Conservation (phyloP, 192 early-diverging fungal genomes). For the Entomortierella chlamydospora region DNA sequence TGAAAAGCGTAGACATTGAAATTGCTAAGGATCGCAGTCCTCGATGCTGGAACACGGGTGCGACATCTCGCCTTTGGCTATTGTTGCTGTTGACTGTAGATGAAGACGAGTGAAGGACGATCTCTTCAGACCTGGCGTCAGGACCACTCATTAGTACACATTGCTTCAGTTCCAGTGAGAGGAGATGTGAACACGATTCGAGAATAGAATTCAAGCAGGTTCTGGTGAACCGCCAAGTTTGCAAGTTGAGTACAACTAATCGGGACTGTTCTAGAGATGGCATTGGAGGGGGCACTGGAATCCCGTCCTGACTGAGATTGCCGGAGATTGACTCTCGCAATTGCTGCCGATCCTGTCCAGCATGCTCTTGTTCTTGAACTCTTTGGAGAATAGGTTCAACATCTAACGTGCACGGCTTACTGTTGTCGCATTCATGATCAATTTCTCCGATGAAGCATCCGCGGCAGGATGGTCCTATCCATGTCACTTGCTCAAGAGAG, state of each 20-base stretch:
- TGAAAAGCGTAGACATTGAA: slow-evolving; percentile 6
- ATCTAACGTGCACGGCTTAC: neutral
- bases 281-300: neutral
- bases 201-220: neutral
- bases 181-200: neutral
- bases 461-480: neutral
- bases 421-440: neutral
- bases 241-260: neutral
- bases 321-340: no score
- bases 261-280: neutral
- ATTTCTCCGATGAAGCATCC: neutral
- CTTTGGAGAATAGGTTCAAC: neutral
- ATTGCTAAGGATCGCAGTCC: neutral
- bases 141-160: neutral
- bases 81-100: neutral
- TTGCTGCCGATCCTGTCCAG: neutral
- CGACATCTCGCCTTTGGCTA: no score
- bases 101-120: neutral
- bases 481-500: neutral
- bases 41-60: neutral
- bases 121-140: neutral
- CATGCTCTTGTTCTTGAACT: neutral
- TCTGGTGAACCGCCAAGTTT: neutral
- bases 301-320: neutral
- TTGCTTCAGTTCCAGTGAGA: neutral